Conservation (phyloP, 306 rosid genomes). For the Cyamopsis tetragonoloba region DNA sequence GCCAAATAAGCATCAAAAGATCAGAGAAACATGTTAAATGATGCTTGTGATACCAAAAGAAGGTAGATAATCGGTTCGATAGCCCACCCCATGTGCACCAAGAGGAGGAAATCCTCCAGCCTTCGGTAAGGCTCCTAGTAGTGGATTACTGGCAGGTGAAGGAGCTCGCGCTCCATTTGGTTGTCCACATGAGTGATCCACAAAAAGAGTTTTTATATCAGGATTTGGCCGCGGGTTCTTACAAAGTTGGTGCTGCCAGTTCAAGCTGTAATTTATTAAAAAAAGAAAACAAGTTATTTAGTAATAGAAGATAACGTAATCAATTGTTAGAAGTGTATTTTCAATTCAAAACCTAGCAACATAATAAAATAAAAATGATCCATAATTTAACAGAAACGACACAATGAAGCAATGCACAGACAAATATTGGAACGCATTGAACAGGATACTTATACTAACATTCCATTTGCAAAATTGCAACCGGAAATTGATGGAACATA, state of each 20-base stretch:
- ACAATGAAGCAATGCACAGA: background rate
- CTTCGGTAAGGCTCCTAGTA: constrained; percentile 84
- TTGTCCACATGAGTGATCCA: constrained; percentile 98
- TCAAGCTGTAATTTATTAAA: constrained; percentile 57
- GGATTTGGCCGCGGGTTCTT: constrained; percentile 98
- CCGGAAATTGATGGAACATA: background rate
- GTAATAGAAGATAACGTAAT: constrained; percentile 1
- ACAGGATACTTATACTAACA: background rate
- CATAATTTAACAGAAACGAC: background rate
- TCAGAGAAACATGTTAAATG: background rate
- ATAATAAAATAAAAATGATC: background rate
- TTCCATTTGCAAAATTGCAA: too few species aligned
- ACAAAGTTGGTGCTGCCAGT: constrained; percentile 99
- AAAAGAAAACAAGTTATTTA: constrained; percentile 17
- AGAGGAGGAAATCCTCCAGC: constrained; percentile 95
- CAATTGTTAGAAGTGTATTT: background rate
- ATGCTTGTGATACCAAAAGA: constrained; percentile 5
- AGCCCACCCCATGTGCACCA: constrained; percentile 93
- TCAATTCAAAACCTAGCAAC: background rate
- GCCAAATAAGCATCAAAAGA: background rate
- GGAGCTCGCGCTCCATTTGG: constrained; percentile 98
- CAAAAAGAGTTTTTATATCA: constrained; percentile 96
- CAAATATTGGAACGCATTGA: background rate
- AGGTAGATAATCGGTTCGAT: constrained; percentile 21
- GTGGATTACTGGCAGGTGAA: constrained; percentile 88